Base-by-base conservation (phyloP, 2,329 filamentous ascomycete species). In the Ophiostoma populinum region DNA sequence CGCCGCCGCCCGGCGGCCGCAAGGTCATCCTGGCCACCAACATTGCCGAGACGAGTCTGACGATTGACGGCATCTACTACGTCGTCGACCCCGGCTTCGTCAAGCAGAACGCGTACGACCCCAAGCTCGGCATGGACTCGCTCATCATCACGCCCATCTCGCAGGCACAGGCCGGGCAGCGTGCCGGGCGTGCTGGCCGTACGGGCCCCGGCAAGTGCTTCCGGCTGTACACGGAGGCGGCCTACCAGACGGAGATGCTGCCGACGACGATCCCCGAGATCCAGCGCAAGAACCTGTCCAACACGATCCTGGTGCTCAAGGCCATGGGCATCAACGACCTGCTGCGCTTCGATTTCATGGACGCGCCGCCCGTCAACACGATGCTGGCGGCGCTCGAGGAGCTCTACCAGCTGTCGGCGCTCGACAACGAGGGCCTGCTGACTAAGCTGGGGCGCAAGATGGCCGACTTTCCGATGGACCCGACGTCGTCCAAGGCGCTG, bases 261-360 rank as follows among this genome's bases (percentile, higher is more conserved):
- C 87, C 90, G 0, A 94, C 86, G 0, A 86, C 85, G 0, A 92
- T 95, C 20, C 90, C 90, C 1, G 90, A 95, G 48, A 98, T 98
- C 34, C 90, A 98, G 51, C 70, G 90, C 1, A 83, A 94, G 53
- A 98, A 98, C 48, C 52, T 98, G 35, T 80, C 83, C 0, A 76
- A 80, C 46, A 94, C 87, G 0, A 95, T 98, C 53, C 67, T 98
- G 31, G 93, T 94, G 80, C 69, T 98, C 34, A 98, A 98, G 53
- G 90, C 90, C 0, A 95, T 98, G 85, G 90, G 92, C 3, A 95
- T 98, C 55, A 95, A 98, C 50, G 90, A 98, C 51, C 63, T 98
- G 2, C 66, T 98, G 10, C 85, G 92, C 51, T 98, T 98, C 49
- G 87, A 95, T 56, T 98, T 98, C 49, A 95, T 98, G 87, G 90